A percentile compares a stretch with the other conserved stretches of the same genome.
phyloP scores from a whole-genome alignment of 2,329 filamentous ascomycete genomes.

The Ceratocystis albifundus region DNA sequence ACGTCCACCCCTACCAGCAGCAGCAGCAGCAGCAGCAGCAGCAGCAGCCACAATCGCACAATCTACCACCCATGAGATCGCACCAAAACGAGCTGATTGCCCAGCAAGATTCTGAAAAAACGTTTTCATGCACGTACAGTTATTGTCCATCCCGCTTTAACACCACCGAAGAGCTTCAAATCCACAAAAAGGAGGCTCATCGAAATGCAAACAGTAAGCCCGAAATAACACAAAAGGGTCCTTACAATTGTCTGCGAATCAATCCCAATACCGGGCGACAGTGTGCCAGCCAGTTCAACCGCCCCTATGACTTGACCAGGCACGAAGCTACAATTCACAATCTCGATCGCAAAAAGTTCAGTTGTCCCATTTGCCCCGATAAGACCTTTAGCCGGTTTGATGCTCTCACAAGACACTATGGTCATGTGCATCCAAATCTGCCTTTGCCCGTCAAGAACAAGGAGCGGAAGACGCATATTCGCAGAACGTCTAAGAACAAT shows the following conservation, averaged over 20 bases:
- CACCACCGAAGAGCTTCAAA: constrained; percentile 73
- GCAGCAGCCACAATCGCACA: background rate
- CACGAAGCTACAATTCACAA: constrained; percentile 99
- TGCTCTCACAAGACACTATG: constrained; percentile 85
- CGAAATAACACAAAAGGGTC: constrained; percentile 63
- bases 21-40: background rate
- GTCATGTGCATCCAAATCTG: constrained; percentile 83
- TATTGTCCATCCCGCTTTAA: constrained; percentile 83
- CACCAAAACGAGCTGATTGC: constrained; percentile 1
- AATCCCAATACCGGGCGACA: constrained; percentile 85
- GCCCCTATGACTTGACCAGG: constrained; percentile 89
- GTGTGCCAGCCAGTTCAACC: constrained; percentile 72
- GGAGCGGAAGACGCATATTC: constrained; percentile 18
- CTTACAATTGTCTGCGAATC: constrained; percentile 83
- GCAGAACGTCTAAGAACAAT: background rate
- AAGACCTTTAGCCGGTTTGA: constrained; percentile 96
- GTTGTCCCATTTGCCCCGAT: constrained; percentile 87
- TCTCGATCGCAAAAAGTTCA: constrained; percentile 82
- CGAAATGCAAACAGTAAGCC: constrained; percentile 50
- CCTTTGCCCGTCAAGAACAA: constrained; percentile 57
- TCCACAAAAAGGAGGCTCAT: constrained; percentile 91
- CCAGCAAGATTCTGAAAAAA: constrained; percentile 31
- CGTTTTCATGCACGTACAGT: constrained; percentile 93
- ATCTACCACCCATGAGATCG: background rate
- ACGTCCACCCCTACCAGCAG: background rate